Evolutionary conservation across 2,329 filamentous ascomycete species (phyloP), one percentile per base, ranked within the genome.

Genomic region (Sporothrix curviconia): DNA sequence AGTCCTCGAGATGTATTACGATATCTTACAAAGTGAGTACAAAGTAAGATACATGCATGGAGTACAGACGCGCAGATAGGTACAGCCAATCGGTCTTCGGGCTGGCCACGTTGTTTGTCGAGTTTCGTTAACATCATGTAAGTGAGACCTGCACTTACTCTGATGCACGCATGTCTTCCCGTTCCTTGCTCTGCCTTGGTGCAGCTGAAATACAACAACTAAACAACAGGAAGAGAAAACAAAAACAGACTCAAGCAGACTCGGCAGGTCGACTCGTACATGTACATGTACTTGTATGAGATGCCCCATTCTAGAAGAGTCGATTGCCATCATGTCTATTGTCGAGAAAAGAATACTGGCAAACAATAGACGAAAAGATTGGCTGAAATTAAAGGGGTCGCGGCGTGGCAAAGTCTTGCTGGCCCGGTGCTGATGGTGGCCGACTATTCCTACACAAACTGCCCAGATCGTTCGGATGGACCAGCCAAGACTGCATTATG

Each of bases 371-470:
- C n/a, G n/a, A n/a, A n/a, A n/a, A n/a, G n/a, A n/a, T n/a, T n/a
- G n/a, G 19, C 50, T 30, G 40, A 54, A 28, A 54, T 54, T 54
- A 54, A 43, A 44, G 51, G 51, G 51, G 51, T 14, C n/a, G 9
- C 17, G 40, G 28, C n/a, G 37, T 32, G 25, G 50, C 47, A 42
- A 53, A 42, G 37, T 12, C 22, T 32, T 30, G 49, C 25, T 39
- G 25, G 17, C n/a, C 37, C 25, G 25, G 39, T 36, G 28, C 28
- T 54, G 28, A 36, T 54, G 40, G 37, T 32, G 49, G 17, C 25
- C 46, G 17, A 49, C 11, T 49, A 32, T 5, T 19, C 44, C 46
- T 34, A 24, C 46, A 24, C 15, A 17, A 37, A 15, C 12, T 24
- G 46, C 17, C 46, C 19, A 24, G 39, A 34, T 19, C 36, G 28